Evolutionary conservation across 331 rosid genomes (phyloP).

Genomic region (Acacia pycnantha): DNA sequence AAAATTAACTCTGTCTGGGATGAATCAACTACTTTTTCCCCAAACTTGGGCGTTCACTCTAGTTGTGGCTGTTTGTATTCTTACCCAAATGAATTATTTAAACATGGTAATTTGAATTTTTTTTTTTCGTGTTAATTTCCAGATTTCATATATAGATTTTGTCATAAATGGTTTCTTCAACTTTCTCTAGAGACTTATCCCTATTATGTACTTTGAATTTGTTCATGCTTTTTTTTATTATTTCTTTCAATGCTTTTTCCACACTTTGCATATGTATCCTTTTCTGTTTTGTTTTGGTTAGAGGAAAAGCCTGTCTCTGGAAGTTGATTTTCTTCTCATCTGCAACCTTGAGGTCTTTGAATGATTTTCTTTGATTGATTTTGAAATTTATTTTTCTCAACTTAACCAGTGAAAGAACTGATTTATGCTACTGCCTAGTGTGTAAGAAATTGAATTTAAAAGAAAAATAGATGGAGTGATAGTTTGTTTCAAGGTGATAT

Average conservation of each 20-base stretch:
- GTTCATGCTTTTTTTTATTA: background rate
- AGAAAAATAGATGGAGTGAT: background rate
- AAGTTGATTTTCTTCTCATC: slow-evolving; percentile 8
- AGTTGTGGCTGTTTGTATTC: slow-evolving; percentile 71
- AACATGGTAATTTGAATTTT: slow-evolving; percentile 60
- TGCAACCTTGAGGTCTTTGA: slow-evolving; percentile 15
- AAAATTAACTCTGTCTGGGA: slow-evolving; percentile 87
- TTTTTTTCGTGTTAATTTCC: slow-evolving; percentile 10
- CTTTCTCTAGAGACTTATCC: background rate
- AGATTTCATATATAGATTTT: slow-evolving; percentile 4
- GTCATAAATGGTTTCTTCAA: background rate
- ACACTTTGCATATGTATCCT: background rate
- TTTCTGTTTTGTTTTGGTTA: slow-evolving; percentile 18
- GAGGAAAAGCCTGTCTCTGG: slow-evolving; percentile 9
- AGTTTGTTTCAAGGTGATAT: slow-evolving; percentile 3
- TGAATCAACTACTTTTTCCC: slow-evolving; percentile 86
- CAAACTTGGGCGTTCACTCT: slow-evolving; percentile 87
- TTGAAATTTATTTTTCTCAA: slow-evolving; percentile 4
- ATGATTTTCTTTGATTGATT: slow-evolving; percentile 10
- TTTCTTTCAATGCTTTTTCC: background rate
- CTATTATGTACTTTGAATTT: background rate
- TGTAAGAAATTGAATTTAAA: background rate
- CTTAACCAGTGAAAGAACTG: background rate
- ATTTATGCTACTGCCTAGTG: slow-evolving; percentile 1
- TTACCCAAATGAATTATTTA: slow-evolving; percentile 97